phyloP scores from a whole-genome alignment of 2,329 filamentous ascomycete genomes.

The Colletotrichum spinosum region DNA sequence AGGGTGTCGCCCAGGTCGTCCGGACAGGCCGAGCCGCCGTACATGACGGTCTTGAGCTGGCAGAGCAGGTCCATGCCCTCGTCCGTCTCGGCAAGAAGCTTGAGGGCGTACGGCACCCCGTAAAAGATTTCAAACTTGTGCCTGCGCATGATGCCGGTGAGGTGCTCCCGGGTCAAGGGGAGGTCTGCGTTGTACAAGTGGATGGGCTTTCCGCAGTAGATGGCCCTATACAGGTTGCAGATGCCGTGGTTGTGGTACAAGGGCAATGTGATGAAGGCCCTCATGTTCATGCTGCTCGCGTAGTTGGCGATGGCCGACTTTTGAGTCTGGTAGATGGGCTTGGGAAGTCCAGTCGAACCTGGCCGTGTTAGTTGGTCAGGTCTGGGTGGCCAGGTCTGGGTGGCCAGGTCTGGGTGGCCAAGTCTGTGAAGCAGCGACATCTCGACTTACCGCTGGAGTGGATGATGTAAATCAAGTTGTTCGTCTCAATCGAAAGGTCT shows the following conservation, averaged over 20 bases:
- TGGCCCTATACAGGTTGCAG: conserved; percentile 63
- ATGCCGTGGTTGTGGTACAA: conserved; percentile 71
- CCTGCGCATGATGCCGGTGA: conserved; percentile 57
- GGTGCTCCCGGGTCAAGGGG: conserved; percentile 63
- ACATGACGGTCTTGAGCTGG: conserved; percentile 64
- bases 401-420: conserved; percentile 22
- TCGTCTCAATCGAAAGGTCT: conserved; percentile 41
- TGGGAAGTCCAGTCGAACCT: conserved; percentile 72
- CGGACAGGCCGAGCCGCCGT: conserved; percentile 68
- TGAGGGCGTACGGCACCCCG: conserved; percentile 73
- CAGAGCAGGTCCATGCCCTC: conserved; percentile 62
- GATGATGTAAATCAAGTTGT: conserved; percentile 45
- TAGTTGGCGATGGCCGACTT: conserved; percentile 61
- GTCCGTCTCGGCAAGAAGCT: conserved; percentile 69
- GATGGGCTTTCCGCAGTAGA: conserved; percentile 62
- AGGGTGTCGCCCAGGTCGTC: conserved; percentile 68
- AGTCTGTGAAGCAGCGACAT: background rate
- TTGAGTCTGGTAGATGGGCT: conserved; percentile 71
- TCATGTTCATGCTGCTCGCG: conserved; percentile 51
- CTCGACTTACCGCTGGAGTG: conserved; percentile 47
- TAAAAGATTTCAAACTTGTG: conserved; percentile 66
- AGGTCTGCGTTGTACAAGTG: conserved; percentile 66
- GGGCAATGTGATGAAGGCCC: conserved; percentile 66
- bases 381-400: conserved; percentile 16
- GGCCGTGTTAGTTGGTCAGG: conserved; percentile 31